A percentile compares a stretch with the other conserved stretches of the same genome.
Conservation (phyloP, 2,329 filamentous ascomycete genomes). For the Blastomyces percursus region DNA sequence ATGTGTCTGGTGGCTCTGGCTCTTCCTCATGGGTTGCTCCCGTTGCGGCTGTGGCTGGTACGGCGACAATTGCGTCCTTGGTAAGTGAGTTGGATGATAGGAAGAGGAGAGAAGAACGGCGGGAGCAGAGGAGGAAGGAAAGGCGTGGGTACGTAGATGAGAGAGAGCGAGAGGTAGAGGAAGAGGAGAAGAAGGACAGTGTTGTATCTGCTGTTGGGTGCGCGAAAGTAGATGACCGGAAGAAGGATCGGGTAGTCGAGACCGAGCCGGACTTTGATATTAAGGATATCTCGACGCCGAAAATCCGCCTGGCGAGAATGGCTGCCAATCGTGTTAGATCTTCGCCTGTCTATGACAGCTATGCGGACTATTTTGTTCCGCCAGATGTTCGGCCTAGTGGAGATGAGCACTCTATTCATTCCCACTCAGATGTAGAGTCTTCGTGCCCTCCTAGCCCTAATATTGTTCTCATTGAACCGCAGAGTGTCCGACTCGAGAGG, state of each 20-base stretch:
- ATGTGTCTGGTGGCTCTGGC: slow-evolving; percentile 13
- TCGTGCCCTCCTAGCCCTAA: slow-evolving; percentile 19
- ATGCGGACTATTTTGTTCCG: slow-evolving; percentile 34
- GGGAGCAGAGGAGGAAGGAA: slow-evolving; percentile 32
- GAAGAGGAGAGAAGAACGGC: slow-evolving; percentile 27
- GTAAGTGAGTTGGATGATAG: slow-evolving; percentile 25
- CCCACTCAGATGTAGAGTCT: slow-evolving; percentile 7
- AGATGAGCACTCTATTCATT: slow-evolving; percentile 24
- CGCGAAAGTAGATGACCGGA: not conserved
- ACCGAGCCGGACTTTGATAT: not conserved
- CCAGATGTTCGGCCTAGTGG: slow-evolving; percentile 30
- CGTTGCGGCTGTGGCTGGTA: slow-evolving; percentile 43
- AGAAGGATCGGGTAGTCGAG: slow-evolving; percentile 9
- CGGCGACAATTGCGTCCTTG: slow-evolving; percentile 36
- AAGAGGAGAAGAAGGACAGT: slow-evolving; percentile 9
- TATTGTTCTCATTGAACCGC: slow-evolving; percentile 25
- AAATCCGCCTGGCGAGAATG: slow-evolving; percentile 20
- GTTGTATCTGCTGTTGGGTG: not conserved
- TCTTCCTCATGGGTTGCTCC: slow-evolving; percentile 25
- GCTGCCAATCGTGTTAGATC: slow-evolving; percentile 22
- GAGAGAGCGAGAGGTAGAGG: slow-evolving; percentile 9
- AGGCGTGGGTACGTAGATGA: slow-evolving; percentile 19
- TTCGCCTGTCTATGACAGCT: slow-evolving; percentile 32
- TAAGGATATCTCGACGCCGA: not conserved
- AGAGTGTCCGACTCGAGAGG: slow-evolving; percentile 18